Base-by-base conservation (phyloP, 2,329 filamentous ascomycete genomes). In the Xylaria arbuscula region DNA sequence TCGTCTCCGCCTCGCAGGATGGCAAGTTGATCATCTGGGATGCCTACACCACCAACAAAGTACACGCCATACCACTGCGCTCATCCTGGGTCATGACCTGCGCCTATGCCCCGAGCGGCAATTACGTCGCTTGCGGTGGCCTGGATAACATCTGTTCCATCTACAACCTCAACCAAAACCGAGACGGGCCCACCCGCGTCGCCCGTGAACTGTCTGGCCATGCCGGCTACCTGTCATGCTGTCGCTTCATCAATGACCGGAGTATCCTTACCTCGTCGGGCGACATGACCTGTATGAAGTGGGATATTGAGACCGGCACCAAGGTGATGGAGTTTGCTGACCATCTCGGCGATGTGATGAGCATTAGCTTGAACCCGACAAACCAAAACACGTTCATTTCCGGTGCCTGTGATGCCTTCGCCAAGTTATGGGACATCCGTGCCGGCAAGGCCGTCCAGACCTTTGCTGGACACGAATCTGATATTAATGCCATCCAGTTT, bases 71-170 rank as follows among this genome's bases (percentile, higher is more conserved):
- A 76, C 96, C 96, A 40, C 87, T 99, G 67, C 91, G 96, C 72
- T 98, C 96, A 15, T 99, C 96, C 15, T 99, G 96, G 96, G 96
- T 99, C 83, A 99, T 99, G 96, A 99, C 96, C 73, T 99, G 96
- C 88, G 96, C 96, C 79, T 99, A 99, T 81, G 95, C 96, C 70
- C 96, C 96, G 13, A 97, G 94, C 79, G 96, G 96, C 65, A 99
- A 99, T 85, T 99, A 95, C 80, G 96, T 99, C 67, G 96, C 96
- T 65, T 99, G 96, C 80, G 96, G 96, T 88, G 96, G 96, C 86
- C 89, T 98, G 72, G 96, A 99, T 84, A 99, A 99, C 83, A 98
- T 99, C 80, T 98, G 96, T 87, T 98, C 95, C 77, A 98, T 99
- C 81, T 99, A 99, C 87, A 99, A 98, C 82, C 89, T 99, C 71